A percentile compares a stretch with the other conserved stretches of the same genome.
Conservation (phyloP, 306 rosid species). For the Corylus americana region DNA sequence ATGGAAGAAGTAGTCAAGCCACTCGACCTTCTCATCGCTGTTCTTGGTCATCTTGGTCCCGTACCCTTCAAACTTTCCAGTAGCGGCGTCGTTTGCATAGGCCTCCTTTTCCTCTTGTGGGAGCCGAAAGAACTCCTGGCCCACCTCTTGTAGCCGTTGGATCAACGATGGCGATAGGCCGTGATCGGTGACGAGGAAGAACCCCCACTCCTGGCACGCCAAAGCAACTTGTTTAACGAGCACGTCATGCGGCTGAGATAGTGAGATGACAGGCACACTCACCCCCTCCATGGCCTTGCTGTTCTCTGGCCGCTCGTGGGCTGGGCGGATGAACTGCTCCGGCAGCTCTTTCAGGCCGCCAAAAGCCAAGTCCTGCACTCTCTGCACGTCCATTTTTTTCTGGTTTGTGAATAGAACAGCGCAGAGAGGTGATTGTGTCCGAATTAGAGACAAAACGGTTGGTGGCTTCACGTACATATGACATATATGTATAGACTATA, state of each 20-base stretch:
- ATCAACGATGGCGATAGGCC: conserved; percentile 45
- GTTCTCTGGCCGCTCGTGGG: conserved; percentile 35
- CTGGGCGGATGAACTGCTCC: conserved; percentile 24
- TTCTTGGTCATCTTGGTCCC: conserved; percentile 70
- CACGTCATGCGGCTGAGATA: conserved; percentile 28
- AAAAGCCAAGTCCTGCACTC: conserved; percentile 34
- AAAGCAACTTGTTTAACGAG: conserved; percentile 16
- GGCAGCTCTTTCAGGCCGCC: conserved; percentile 25
- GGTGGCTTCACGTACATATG: no score
- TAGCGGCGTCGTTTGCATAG: conserved; percentile 57
- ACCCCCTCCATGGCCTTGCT: conserved; percentile 34
- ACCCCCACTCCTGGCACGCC: conserved; percentile 54
- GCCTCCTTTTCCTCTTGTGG: conserved; percentile 56
- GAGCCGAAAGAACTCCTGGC: conserved; percentile 45
- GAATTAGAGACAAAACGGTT: no score
- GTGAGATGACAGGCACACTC: conserved; percentile 32
- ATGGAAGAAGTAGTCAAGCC: conserved; percentile 70
- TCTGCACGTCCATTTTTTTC: not conserved
- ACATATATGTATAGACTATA: no score
- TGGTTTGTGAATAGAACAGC: not conserved
- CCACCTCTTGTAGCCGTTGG: conserved; percentile 50
- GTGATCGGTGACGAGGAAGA: conserved; percentile 55
- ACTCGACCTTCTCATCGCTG: conserved; percentile 55
- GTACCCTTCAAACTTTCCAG: conserved; percentile 55
- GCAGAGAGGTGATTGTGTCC: no score